Base-by-base conservation (phyloP, 129 eudicot genomes). In the Deinandra increscens region DNA sequence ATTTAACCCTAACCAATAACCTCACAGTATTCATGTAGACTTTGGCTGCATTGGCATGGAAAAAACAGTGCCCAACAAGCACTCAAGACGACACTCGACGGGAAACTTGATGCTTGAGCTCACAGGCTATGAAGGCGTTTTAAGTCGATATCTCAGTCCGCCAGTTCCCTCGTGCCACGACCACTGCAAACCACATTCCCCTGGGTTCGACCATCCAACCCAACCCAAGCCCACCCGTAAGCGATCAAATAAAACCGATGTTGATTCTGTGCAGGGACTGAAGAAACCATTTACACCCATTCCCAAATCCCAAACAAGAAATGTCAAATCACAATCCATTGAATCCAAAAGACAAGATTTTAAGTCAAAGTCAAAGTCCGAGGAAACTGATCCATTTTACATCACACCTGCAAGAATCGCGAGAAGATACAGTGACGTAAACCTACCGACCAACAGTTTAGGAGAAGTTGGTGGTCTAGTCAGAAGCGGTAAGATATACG, bases 11-110 rank as follows among this genome's bases (percentile, higher is more conserved):
- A n/a, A n/a, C 54, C n/a, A 37, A 29, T 36, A 36, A 9, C 39
- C 29, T 17, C 56, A 55, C 66, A 26, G 79, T 75, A 36, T 65
- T 41, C 49, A 53, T 76, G 80, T 68, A 68, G 80, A 55, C 70
- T 6, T 51, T 69, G 70, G 45, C 69, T 8, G 26, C 53, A 22
- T 75, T 75, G 80, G 80, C 80, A 76, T 76, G 80, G 80, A 49
- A 68, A 76, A 70, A 39, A 20, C 51, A 42, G 80, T 68, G 75
- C 73, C 64, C 42, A 23, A 31, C 70, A 69, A 29, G 64, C 70
- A 68, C 75, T 76, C 80, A 41, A 60, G 80, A 76, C 53, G 80
- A 76, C 74, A 76, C 75, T 76, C 80, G 44, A 76, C 80, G 0
- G 80, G 80, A 49, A 76, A 76, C 70, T 39, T 76, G 12, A 17